Base-by-base conservation (phyloP, 441 rosid species). In the Syzygium malaccense region DNA sequence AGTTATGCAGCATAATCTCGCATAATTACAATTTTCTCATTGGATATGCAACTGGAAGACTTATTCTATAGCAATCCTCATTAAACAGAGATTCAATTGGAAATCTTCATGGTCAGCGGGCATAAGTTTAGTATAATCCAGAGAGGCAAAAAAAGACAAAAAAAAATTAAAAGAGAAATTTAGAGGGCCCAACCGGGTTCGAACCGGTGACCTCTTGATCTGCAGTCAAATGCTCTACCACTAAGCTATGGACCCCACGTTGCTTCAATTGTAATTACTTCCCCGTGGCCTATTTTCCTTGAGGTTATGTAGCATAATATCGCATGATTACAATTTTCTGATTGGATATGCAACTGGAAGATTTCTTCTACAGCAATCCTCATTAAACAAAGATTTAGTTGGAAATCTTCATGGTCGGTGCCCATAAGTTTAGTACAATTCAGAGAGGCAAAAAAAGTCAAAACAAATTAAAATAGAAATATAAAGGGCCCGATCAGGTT, bases 211-310 rank as follows among this genome's bases (percentile, higher is more conserved):
- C 96, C 98, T 95, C 94, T 98, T 95, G 96, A 96, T 94, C 98
- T 95, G 94, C 94, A 96, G 97, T 95, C 97, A 96, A 95, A 93
- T 97, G 96, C 98, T 96, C 97, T 95, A 95, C 97, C 95, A 95
- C 97, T 94, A 96, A 98, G 99, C 98, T 93, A 96, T 93, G 93
- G 94, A 93, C 96, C 98, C 0, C 0, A 1, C 1, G n/a, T 3
- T 37, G 83, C 5, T 0, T 0, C 1, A 0, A 5, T 1, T 5
- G 7, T 41, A 6, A 41, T 41, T 41, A 41, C 45, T 41, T 41
- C 45, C 7, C 7, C 45, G 6, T 41, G 1, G 45, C 45, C 45
- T 41, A 41, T 41, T 41, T 41, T 41, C 45, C 45, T 5, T 41
- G 45, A 41, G 45, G 28, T 60, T 28, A 60, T 14, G n/a, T 8